Evolutionary conservation across 768 basidiomycete genomes (phyloP).

Genomic region (Lyophyllum shimeji): DNA sequence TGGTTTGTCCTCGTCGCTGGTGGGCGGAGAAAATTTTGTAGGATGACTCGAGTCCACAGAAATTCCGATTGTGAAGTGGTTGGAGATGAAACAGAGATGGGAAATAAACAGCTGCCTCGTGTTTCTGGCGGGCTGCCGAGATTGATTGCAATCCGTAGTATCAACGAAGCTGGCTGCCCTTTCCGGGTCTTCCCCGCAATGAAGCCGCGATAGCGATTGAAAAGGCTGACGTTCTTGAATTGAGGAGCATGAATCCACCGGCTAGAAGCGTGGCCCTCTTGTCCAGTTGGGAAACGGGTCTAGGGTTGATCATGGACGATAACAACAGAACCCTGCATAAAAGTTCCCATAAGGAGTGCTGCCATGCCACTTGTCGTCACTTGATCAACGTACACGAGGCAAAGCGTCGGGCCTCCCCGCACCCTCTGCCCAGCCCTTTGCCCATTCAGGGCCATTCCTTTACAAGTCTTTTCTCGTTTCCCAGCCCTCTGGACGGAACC

Average conservation of each 20-base stretch:
- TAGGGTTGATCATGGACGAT: conserved; percentile 21
- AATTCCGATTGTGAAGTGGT: conserved; percentile 28
- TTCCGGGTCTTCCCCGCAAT: conserved; percentile 33
- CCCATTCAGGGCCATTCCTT: conserved; percentile 10
- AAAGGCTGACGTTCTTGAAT: conserved; percentile 8
- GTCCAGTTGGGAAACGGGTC: conserved; percentile 15
- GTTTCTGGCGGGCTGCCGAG: conserved; percentile 35
- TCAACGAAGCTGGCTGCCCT: conserved; percentile 20
- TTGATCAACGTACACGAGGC: conserved; percentile 28
- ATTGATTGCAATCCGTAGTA: conserved; percentile 29
- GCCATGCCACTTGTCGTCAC: conserved; percentile 19
- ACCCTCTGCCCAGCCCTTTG: conserved; percentile 32
- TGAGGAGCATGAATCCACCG: conserved; percentile 14
- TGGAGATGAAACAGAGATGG: conserved; percentile 31
- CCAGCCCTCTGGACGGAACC: not conserved
- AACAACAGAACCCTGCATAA: conserved; percentile 16
- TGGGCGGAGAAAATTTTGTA: conserved; percentile 22
- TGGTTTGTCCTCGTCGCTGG: conserved; percentile 12
- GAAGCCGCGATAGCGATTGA: conserved; percentile 23
- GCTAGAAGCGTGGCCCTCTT: conserved; percentile 5
- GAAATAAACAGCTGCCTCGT: conserved; percentile 41
- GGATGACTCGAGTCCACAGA: conserved; percentile 30
- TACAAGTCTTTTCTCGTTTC: conserved; percentile 18
- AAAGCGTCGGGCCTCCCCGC: conserved; percentile 25
- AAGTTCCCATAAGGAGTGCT: conserved; percentile 12